Evolutionary conservation across 2,329 filamentous ascomycete species (phyloP), one percentile per base, ranked within the genome.

Genomic region (Colletotrichum truncatum): DNA sequence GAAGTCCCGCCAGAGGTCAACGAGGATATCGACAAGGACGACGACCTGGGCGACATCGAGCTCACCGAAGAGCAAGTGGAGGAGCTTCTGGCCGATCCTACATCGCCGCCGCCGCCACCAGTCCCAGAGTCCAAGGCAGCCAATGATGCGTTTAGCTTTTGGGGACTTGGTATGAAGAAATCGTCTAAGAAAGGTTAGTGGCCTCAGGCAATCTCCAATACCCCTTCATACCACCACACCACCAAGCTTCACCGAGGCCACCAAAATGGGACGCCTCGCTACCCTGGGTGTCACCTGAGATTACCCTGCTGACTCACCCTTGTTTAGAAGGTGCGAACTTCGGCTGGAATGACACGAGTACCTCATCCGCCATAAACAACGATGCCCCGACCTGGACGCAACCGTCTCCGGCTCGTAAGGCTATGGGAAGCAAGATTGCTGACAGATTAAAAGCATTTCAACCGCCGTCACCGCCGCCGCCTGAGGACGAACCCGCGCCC

Each of bases 371-470:
- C 53, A 78, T 76, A 64, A 67, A 73, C 55, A 68, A 73, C 67
- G 70, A 73, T 45, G 75, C 77, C 51, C 67, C 71, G 64, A 73
- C 72, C 68, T 77, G 79, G 62, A 80, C 80, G 76, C 85, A 83
- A 63, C 64, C 70, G 16, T 67, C 66, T 39, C 66, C 69, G 73
- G 77, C 78, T 54, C 85, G 83, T 69, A 87, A 85, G 75, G 71
- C 79, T 52, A 77, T 81, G 43, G 77, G 79, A 64, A 81, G 81
- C 67, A 87, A 84, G 73, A 84, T 89, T 72, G 82, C 85, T 60
- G 85, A 89, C 72, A 84, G 80, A 70, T 80, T 88, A 66, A 87
- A 82, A 74, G 82, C 83, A 28, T 89, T 89, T 71, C 85, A 89
- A 75, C 70, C 80, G 53, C 69, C 74, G 21, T 57, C 62, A 25